Base-by-base conservation (phyloP, 805 yeast species). In the Candida arabinofermentans region DNA sequence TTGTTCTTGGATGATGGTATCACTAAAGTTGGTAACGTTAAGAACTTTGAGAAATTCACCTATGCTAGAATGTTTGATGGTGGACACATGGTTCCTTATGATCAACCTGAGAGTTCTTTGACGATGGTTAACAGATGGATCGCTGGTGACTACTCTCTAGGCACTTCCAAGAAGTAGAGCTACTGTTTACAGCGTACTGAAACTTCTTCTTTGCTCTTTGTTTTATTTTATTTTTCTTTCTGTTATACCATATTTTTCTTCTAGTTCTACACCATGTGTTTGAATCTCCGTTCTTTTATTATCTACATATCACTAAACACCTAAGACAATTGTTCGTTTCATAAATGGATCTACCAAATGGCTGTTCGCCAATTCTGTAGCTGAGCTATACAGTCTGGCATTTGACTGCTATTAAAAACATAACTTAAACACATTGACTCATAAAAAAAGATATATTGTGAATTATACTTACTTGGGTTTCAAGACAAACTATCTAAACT, bases 11-110 rank as follows among this genome's bases (percentile, higher is more conserved):
- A 61, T 19, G 69, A 68, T 23, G 64, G 62, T 23, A 37, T 34
- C 8, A 62, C 67, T 37, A 55, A 61, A 26, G 75, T 79, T 21
- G 98, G 98, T 45, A 79, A 83, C 55, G 83, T 81, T 23, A 88
- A 87, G 69, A 83, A 78, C 60, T 75, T 66, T 54, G 79, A 75
- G 19, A 74, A 80, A 33, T 81, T 88, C 57, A 81, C 95, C 3
- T 88, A 84, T 65, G 71, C 87, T 56, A 75, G 95, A 59, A 73
- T 88, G 31, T 83, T 63, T 50, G 85, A 79, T 48, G 96, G 91
- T 29, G 96, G 96, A 9, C 96, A 88, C 64, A 85, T 88, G 96
- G 95, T 87, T 50, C 95, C 96, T 24, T 83, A 72, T 54, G 91
- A 88, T 64, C 91, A 86, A 67, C 95, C 95, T 8, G 82, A 74